phyloP scores from a whole-genome alignment of 2,329 filamentous ascomycete genomes.

The Trichoderma gracile region DNA sequence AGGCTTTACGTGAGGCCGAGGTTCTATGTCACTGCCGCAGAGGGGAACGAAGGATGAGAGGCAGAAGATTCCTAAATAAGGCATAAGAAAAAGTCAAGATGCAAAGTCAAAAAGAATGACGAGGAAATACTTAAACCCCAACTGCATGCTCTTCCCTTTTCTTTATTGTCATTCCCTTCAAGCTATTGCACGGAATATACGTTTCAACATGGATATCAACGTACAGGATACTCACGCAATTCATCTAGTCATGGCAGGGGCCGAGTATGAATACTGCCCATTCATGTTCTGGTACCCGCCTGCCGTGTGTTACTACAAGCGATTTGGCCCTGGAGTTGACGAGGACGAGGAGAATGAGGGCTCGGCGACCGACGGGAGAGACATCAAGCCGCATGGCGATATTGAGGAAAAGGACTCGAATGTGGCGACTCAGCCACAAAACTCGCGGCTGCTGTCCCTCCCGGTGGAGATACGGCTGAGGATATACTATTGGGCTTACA shows the following conservation, averaged over 20 bases:
- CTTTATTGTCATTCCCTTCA: background rate
- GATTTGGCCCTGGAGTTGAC: slow-evolving; percentile 1
- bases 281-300: slow-evolving; percentile 25
- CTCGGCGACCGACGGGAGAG: background rate
- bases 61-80: background rate
- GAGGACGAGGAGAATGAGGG: background rate
- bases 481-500: slow-evolving; percentile 48
- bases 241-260: slow-evolving; percentile 15
- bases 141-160: background rate
- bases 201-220: background rate
- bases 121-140: background rate
- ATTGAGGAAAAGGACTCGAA: background rate
- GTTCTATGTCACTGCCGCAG: background rate
- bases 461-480: slow-evolving; percentile 50
- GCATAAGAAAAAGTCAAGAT: too few species aligned
- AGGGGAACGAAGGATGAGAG: background rate
- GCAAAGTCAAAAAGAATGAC: too few species aligned
- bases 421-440: background rate
- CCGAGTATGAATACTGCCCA: slow-evolving; percentile 19
- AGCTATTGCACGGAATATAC: background rate
- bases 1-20: background rate
- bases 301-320: slow-evolving; percentile 21
- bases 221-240: slow-evolving; percentile 15
- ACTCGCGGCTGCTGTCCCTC: slow-evolving; percentile 36
- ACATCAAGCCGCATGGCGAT: background rate